Percentiles rank a stretch among this genome's conserved stretches.
Evolutionary conservation across 768 basidiomycete species (phyloP).

Genomic region (Rhizopogon vinicolor): DNA sequence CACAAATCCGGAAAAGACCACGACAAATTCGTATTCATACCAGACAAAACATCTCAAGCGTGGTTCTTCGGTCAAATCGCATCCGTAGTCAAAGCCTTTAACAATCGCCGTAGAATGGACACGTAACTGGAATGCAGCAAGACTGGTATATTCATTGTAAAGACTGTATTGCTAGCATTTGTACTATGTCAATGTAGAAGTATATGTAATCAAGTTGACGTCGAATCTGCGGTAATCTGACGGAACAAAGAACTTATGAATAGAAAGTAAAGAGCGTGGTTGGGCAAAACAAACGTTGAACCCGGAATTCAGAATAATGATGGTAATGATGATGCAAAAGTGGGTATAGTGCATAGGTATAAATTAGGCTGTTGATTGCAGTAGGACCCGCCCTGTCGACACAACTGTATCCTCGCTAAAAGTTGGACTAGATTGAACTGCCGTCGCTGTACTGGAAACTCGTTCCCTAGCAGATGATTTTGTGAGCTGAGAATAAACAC

Average conservation of each 20-base stretch:
- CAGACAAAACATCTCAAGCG: slow-evolving; percentile 66
- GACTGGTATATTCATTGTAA: slow-evolving; percentile 8
- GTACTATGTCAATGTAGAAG: slow-evolving; percentile 17
- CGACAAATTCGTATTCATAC: slow-evolving; percentile 73
- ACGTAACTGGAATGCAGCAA: slow-evolving; percentile 13
- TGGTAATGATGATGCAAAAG: slow-evolving; percentile 11
- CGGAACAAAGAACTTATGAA: slow-evolving; percentile 21
- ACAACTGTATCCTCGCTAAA: slow-evolving; percentile 36
- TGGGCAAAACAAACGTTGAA: slow-evolving; percentile 10
- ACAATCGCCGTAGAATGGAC: slow-evolving; percentile 72
- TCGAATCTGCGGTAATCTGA: slow-evolving; percentile 13
- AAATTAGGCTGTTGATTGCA: slow-evolving; percentile 9
- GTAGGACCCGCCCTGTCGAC: slow-evolving; percentile 19
- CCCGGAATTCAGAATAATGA: slow-evolving; percentile 16
- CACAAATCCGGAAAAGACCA: slow-evolving; percentile 73
- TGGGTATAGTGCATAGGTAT: slow-evolving; percentile 27
- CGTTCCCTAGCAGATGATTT: slow-evolving; percentile 45
- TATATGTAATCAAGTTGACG: slow-evolving; percentile 23
- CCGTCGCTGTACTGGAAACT: slow-evolving; percentile 49
- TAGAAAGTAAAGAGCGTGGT: slow-evolving; percentile 13
- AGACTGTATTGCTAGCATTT: slow-evolving; percentile 17
- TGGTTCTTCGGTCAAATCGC: slow-evolving; percentile 83
- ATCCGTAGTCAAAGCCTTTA: slow-evolving; percentile 72
- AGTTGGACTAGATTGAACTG: slow-evolving; percentile 33
- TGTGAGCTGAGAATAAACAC: slow-evolving; percentile 26